These are phyloP conservation scores for Colletotrichum sp. DNA, from an alignment of 2,329 filamentous ascomycete species.

Conservation along the genomic window DNA sequence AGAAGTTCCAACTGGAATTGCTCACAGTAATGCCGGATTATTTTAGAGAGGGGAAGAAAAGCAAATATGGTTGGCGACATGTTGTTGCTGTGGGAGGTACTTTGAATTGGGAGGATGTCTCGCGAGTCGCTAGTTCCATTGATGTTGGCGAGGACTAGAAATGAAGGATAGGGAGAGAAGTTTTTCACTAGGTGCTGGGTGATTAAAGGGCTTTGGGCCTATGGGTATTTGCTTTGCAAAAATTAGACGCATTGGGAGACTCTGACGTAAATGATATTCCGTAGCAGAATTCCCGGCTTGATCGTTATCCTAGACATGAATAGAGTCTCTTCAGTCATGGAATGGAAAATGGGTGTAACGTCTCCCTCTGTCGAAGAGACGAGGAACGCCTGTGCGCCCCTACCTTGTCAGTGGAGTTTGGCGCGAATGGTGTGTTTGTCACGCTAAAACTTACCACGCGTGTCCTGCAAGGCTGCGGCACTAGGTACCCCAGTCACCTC, in stretches of 20 bases:
- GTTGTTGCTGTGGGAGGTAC: neutral
- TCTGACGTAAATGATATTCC: neutral
- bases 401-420: neutral
- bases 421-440: neutral
- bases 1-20: neutral
- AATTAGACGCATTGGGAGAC: neutral
- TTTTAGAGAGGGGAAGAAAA: neutral
- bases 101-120: neutral
- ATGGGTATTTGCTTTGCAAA: neutral
- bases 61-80: neutral
- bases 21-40: neutral
- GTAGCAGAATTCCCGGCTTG: neutral
- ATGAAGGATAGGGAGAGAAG: neutral
- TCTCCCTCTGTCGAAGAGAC: neutral
- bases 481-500: neutral
- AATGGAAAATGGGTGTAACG: neutral
- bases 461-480: constrained; percentile 9
- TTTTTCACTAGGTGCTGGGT: neutral
- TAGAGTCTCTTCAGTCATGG: neutral
- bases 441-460: constrained; percentile 13
- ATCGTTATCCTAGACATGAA: neutral
- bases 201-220: neutral
- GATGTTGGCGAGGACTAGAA: neutral
- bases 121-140: neutral
- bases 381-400: neutral